Conservation (phyloP, 129 eudicot species). For the Glebionis coronaria region DNA sequence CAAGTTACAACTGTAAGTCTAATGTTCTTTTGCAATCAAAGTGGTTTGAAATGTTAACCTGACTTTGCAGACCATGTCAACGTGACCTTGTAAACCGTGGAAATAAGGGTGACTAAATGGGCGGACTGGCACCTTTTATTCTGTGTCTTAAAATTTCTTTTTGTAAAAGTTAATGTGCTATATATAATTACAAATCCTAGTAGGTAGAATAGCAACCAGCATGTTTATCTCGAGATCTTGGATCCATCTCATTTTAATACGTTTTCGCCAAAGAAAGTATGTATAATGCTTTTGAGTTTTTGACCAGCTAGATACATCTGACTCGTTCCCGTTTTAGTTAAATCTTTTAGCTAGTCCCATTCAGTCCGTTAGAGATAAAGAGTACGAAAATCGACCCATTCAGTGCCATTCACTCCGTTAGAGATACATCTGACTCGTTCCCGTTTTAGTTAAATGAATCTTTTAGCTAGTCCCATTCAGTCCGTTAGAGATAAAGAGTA, state of each 20-base stretch:
- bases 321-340: neutral
- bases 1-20: slow-evolving; percentile 24
- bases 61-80: too few relatives aligned
- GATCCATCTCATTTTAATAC: too few relatives aligned
- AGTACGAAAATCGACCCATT: neutral
- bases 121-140: too few relatives aligned
- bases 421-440: too few relatives aligned
- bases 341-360: neutral
- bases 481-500: too few relatives aligned
- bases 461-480: too few relatives aligned
- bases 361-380: neutral
- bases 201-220: neutral
- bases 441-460: too few relatives aligned
- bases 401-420: too few relatives aligned
- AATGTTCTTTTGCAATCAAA: slow-evolving; percentile 20
- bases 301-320: neutral
- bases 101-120: slow-evolving; percentile 7
- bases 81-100: neutral
- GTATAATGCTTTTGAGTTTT: neutral
- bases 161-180: too few relatives aligned
- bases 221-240: too few relatives aligned
- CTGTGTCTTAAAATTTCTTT: too few relatives aligned
- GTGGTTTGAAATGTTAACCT: neutral
- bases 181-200: neutral
- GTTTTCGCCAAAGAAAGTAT: neutral